Percentiles rank a stretch among this genome's conserved stretches.
These are phyloP conservation scores for Globisporangium abappressorium DNA, from an alignment of 352 stramenopile species.

Conservation along the genomic window DNA sequence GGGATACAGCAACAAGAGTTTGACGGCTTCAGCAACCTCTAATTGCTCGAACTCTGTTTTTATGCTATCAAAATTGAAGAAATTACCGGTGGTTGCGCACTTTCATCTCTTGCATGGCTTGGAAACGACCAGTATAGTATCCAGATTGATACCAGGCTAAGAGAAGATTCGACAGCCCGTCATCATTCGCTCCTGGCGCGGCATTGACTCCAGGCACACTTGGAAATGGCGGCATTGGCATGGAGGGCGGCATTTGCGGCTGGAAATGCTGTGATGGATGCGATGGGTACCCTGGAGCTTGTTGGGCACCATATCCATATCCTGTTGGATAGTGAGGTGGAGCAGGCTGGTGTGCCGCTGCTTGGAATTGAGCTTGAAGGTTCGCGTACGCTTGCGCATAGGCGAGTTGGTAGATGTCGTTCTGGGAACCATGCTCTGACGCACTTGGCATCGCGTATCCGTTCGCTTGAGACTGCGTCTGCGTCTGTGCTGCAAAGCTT, in stretches of 20 bases:
- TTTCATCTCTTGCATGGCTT: constrained; percentile 78
- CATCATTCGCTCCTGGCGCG: constrained; percentile 23
- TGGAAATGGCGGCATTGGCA: constrained; percentile 18
- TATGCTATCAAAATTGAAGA: not conserved
- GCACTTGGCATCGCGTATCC: constrained; percentile 1
- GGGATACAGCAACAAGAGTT: constrained; percentile 11
- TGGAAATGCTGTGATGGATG: constrained; percentile 24
- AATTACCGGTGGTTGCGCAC: constrained; percentile 16
- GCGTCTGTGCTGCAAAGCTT: not conserved
- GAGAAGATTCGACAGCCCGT: constrained; percentile 68
- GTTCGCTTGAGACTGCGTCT: not conserved
- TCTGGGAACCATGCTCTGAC: constrained; percentile 1
- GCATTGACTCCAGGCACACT: constrained; percentile 21
- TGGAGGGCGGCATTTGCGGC: constrained; percentile 8
- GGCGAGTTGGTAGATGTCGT: constrained; percentile 57
- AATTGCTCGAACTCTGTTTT: not conserved
- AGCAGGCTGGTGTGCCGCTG: constrained; percentile 15
- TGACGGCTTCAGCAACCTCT: not conserved
- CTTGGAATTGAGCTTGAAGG: constrained; percentile 57
- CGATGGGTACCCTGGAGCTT: constrained; percentile 19
- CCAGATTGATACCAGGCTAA: constrained; percentile 86
- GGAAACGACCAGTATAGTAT: constrained; percentile 78
- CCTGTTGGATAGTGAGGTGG: constrained; percentile 11
- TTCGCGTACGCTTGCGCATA: constrained; percentile 69
- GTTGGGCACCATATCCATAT: constrained; percentile 16